These are phyloP conservation scores for Globisporangium cylindrosporum DNA, from an alignment of 352 stramenopile species.

Conservation along the genomic window DNA sequence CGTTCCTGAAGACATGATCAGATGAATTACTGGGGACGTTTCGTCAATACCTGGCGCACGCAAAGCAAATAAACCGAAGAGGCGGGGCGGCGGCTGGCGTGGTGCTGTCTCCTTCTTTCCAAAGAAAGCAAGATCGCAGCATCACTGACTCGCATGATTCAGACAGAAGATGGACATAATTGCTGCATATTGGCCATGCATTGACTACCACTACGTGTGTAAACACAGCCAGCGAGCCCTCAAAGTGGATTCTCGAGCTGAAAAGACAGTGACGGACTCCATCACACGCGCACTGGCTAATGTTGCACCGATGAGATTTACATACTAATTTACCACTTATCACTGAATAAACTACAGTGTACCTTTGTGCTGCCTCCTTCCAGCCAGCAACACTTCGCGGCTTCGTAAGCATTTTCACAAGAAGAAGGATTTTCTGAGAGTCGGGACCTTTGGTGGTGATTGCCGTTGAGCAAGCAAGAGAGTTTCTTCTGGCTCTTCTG, in stretches of 20 bases:
- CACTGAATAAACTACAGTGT: background rate
- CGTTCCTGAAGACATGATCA: background rate
- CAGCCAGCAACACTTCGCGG: background rate
- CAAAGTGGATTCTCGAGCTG: background rate
- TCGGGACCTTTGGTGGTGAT: background rate
- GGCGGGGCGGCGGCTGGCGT: background rate
- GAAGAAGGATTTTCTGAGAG: background rate
- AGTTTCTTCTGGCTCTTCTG: background rate
- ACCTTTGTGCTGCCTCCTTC: background rate
- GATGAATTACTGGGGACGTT: background rate
- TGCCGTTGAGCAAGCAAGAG: background rate
- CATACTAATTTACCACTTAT: background rate
- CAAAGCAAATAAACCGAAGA: background rate
- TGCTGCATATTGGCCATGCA: background rate
- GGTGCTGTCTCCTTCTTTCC: background rate
- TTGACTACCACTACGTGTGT: background rate
- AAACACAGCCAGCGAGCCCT: background rate
- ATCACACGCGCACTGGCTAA: background rate
- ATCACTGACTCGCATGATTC: background rate
- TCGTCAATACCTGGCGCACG: background rate
- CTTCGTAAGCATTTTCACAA: background rate
- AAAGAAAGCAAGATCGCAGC: background rate
- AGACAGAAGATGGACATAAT: background rate
- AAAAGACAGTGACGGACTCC: background rate
- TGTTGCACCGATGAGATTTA: background rate